A percentile compares a stretch with the other conserved stretches of the same genome.
Evolutionary conservation across 257 asterid genomes (phyloP).

Genomic region (Solanum pimpinellifolium): DNA sequence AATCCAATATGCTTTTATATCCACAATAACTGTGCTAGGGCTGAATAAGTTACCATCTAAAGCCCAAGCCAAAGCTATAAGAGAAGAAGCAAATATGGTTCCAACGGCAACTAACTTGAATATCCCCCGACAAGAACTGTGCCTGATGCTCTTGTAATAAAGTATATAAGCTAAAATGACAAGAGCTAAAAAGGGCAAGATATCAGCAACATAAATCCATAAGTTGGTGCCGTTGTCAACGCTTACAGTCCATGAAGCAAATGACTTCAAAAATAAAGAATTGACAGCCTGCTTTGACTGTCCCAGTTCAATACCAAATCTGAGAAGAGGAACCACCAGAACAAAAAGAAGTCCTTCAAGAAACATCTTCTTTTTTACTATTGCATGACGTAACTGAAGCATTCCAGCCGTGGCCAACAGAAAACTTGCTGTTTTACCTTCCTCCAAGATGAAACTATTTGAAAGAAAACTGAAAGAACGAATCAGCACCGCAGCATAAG

Average conservation of each 20-base stretch:
- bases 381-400: constrained; percentile 56
- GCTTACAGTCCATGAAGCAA: constrained; percentile 49
- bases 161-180: constrained; percentile 40
- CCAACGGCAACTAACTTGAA: constrained; percentile 45
- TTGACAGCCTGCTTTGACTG: not conserved
- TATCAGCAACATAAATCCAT: constrained; percentile 39
- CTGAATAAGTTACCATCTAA: constrained; percentile 18
- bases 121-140: constrained; percentile 33
- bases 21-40: constrained; percentile 16
- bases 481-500: not conserved
- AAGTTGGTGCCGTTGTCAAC: constrained; percentile 32
- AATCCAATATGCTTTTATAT: constrained; percentile 35
- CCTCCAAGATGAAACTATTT: constrained; percentile 91
- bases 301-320: not conserved
- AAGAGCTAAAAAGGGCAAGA: constrained; percentile 20
- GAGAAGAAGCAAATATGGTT: constrained; percentile 38
- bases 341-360: not conserved
- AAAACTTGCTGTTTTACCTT: constrained; percentile 87
- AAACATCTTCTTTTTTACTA: constrained; percentile 43
- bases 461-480: constrained; percentile 61
- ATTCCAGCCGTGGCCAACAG: constrained; percentile 85
- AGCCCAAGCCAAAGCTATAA: constrained; percentile 18
- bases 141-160: constrained; percentile 31
- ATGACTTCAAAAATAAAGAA: constrained; percentile 21
- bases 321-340: not conserved